A percentile compares a stretch with the other conserved stretches of the same genome.
Evolutionary conservation across 2,329 filamentous ascomycete genomes (phyloP).

Genomic region (Scolecobasidium constrictum): DNA sequence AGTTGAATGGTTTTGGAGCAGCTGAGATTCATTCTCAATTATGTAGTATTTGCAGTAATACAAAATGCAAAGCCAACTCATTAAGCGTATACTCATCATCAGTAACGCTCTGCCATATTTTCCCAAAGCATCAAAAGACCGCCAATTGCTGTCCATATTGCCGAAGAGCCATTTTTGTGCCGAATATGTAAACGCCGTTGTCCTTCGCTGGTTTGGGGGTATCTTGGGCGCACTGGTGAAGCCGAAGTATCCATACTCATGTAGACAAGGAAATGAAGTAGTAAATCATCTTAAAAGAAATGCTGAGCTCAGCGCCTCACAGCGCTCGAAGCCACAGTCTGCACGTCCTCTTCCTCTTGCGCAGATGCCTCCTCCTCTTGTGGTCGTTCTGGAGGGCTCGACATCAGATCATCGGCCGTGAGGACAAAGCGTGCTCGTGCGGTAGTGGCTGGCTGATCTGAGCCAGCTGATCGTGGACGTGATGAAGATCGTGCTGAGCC

Average conservation of each 20-base stretch:
- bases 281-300: slow-evolving; percentile 4
- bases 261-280: not conserved
- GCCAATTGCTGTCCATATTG: too few relatives aligned
- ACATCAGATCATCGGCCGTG: slow-evolving; percentile 2
- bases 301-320: not conserved
- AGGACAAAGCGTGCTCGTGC: slow-evolving; percentile 3
- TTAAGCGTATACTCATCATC: too few relatives aligned
- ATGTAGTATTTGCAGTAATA: too few relatives aligned
- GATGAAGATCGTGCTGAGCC: not conserved
- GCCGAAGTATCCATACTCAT: not conserved
- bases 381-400: not conserved
- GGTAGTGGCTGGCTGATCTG: not conserved
- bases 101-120: too few relatives aligned
- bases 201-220: too few relatives aligned
- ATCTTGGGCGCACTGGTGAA: not conserved
- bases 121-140: too few relatives aligned
- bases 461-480: not conserved
- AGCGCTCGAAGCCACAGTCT: not conserved
- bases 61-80: too few relatives aligned
- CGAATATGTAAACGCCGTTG: too few relatives aligned
- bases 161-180: too few relatives aligned
- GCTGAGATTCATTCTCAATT: too few relatives aligned
- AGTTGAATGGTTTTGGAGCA: too few relatives aligned
- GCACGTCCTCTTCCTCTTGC: slow-evolving; percentile 4
- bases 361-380: too few relatives aligned